These are phyloP conservation scores for Aureobasidium pullulans DNA, from an alignment of 2,329 filamentous ascomycete genomes.

Conservation along the genomic window DNA sequence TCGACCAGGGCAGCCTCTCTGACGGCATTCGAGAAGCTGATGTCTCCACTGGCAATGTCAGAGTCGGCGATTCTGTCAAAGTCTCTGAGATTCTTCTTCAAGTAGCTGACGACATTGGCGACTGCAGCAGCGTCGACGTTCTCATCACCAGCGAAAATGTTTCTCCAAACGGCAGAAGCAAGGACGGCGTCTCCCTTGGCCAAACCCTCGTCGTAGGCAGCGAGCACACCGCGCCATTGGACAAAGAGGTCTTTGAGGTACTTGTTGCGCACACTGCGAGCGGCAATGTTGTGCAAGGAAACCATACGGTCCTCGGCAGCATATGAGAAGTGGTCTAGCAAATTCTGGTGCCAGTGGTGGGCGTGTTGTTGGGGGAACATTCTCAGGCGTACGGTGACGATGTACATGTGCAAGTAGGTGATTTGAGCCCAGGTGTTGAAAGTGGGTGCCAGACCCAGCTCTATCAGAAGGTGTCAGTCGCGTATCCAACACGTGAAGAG, in stretches of 20 bases:
- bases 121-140: constrained; percentile 55
- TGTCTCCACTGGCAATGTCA: constrained; percentile 38
- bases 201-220: constrained; percentile 78
- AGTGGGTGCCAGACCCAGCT: constrained; percentile 70
- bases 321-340: constrained; percentile 93
- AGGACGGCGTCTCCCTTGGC: constrained; percentile 69
- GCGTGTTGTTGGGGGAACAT: constrained; percentile 64
- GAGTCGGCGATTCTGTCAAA: constrained; percentile 49
- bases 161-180: constrained; percentile 83
- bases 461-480: constrained; percentile 38
- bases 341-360: constrained; percentile 75
- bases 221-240: constrained; percentile 81
- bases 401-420: constrained; percentile 93
- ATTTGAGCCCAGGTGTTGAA: constrained; percentile 96
- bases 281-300: constrained; percentile 61
- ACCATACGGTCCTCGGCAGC: constrained; percentile 80
- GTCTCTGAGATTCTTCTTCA: constrained; percentile 50
- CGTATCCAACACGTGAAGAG: not conserved
- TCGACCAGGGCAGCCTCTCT: constrained; percentile 3
- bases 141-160: constrained; percentile 71
- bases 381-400: constrained; percentile 75
- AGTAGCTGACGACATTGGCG: constrained; percentile 56
- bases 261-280: constrained; percentile 49
- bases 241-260: constrained; percentile 81
- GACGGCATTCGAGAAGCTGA: constrained; percentile 37